Evolutionary conservation across 768 basidiomycete genomes (phyloP).

Genomic region (Tricholoma matsutake): DNA sequence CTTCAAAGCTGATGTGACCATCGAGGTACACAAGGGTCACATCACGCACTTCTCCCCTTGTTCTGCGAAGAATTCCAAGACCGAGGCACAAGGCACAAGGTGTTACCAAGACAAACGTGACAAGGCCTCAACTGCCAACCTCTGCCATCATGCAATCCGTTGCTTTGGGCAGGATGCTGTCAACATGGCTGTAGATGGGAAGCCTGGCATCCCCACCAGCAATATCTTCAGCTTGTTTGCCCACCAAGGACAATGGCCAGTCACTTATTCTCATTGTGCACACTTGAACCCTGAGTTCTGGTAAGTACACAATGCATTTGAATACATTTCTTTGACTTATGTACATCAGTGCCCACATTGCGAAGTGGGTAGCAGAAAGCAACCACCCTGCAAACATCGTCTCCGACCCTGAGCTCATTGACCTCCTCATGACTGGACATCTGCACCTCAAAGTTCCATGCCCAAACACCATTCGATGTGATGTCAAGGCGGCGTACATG

Average conservation of each 20-base stretch:
- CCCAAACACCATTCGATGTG: slow-evolving; percentile 3
- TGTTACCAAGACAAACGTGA: not conserved
- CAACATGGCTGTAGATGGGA: not conserved
- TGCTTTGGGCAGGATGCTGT: not conserved
- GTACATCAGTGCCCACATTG: slow-evolving; percentile 11
- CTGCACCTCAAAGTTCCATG: slow-evolving; percentile 11
- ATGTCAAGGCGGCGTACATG: slow-evolving; percentile 13
- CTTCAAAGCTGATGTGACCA: not conserved
- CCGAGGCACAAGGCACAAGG: not conserved
- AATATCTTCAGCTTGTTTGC: slow-evolving; percentile 10
- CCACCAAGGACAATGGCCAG: slow-evolving; percentile 10
- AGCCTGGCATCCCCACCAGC: not conserved
- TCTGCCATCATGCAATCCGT: not conserved
- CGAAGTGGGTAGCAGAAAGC: slow-evolving; percentile 25
- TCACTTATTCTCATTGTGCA: slow-evolving; percentile 6
- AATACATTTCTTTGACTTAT: not conserved
- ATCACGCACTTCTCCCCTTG: not conserved
- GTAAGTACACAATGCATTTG: slow-evolving; percentile 14
- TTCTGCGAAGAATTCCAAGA: not conserved
- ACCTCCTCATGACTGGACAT: slow-evolving; percentile 24
- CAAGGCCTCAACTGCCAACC: not conserved
- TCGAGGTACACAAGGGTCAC: not conserved
- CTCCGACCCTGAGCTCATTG: slow-evolving; percentile 21
- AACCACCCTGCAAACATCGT: slow-evolving; percentile 24
- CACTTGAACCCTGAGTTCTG: slow-evolving; percentile 6